Evolutionary conservation across 768 basidiomycete genomes (phyloP).

Genomic region (Lactifluus hygrophoroides): DNA sequence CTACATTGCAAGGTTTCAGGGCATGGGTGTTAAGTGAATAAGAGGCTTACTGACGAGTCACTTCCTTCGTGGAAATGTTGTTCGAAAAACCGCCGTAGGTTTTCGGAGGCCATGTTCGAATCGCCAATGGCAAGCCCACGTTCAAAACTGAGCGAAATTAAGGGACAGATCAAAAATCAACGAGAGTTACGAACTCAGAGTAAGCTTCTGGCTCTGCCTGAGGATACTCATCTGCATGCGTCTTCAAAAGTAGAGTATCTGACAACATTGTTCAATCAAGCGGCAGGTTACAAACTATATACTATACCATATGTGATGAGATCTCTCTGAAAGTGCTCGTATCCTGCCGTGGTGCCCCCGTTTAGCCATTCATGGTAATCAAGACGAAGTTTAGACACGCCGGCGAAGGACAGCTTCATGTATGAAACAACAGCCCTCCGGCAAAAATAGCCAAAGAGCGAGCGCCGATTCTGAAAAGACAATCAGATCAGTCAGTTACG

Average conservation of each 20-base stretch:
- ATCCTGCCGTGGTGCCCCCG: slow-evolving; percentile 41
- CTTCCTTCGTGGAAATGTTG: slow-evolving; percentile 74
- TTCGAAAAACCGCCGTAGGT: slow-evolving; percentile 72
- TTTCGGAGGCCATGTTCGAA: slow-evolving; percentile 59
- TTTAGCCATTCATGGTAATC: slow-evolving; percentile 61
- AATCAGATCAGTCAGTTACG: neutral
- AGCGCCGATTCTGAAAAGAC: slow-evolving; percentile 50
- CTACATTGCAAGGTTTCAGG: too few relatives aligned
- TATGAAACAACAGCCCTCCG: slow-evolving; percentile 71
- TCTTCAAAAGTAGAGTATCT: slow-evolving; percentile 23
- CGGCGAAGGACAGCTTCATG: slow-evolving; percentile 66
- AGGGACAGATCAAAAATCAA: slow-evolving; percentile 14
- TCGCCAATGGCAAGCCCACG: slow-evolving; percentile 57
- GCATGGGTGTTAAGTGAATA: neutral
- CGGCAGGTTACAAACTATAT: neutral
- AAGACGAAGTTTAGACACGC: slow-evolving; percentile 53
- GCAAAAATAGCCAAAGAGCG: slow-evolving; percentile 74
- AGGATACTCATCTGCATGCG: slow-evolving; percentile 18
- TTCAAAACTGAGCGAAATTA: slow-evolving; percentile 46
- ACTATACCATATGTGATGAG: slow-evolving; percentile 15
- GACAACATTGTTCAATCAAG: neutral
- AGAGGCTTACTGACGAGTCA: slow-evolving; percentile 55
- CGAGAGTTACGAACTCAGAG: slow-evolving; percentile 7
- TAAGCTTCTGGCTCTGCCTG: slow-evolving; percentile 18
- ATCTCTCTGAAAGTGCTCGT: slow-evolving; percentile 27